These are phyloP conservation scores for Phalaenopsis hybrid DNA, from an alignment of 116 monocot species.

Conservation along the genomic window DNA sequence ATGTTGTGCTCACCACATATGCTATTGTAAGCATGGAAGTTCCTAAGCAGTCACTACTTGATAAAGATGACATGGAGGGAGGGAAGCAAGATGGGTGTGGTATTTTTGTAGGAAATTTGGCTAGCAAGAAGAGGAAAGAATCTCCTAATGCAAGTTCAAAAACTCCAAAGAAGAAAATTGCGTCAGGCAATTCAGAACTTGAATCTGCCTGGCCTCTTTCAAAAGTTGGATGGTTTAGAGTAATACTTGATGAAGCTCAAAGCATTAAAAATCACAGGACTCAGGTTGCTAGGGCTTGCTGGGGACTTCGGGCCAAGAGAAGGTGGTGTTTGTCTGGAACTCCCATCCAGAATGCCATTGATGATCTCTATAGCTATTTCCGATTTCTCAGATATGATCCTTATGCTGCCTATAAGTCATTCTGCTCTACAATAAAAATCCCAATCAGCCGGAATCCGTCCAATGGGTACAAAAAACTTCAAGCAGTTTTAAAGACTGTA, in stretches of 20 bases:
- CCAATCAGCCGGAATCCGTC: slow-evolving; percentile 61
- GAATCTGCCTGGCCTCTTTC: slow-evolving; percentile 63
- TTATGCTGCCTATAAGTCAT: slow-evolving; percentile 57
- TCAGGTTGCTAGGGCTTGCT: slow-evolving; percentile 82
- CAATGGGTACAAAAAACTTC: slow-evolving; percentile 72
- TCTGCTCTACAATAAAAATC: slow-evolving; percentile 59
- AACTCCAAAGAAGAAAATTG: slow-evolving; percentile 18
- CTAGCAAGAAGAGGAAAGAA: slow-evolving; percentile 50
- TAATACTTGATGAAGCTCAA: slow-evolving; percentile 89
- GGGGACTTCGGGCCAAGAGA: slow-evolving; percentile 83
- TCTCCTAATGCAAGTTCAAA: slow-evolving; percentile 16
- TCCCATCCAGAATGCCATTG: slow-evolving; percentile 86
- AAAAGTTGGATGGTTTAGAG: slow-evolving; percentile 79
- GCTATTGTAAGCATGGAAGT: slow-evolving; percentile 91
- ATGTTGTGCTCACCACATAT: slow-evolving; percentile 91
- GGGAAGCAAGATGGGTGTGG: slow-evolving; percentile 24
- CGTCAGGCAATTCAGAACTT: slow-evolving; percentile 16
- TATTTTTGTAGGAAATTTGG: slow-evolving; percentile 2
- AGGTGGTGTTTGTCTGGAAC: slow-evolving; percentile 92
- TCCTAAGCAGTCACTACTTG: slow-evolving; percentile 43
- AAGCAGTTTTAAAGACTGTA: slow-evolving; percentile 71
- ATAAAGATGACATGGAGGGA: slow-evolving; percentile 56
- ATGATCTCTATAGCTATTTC: slow-evolving; percentile 94
- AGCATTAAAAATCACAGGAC: slow-evolving; percentile 84
- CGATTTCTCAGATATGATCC: slow-evolving; percentile 83